Percentiles rank a stretch among this genome's conserved stretches.
phyloP scores from a whole-genome alignment of 1,139 yeast genomes.

The Blastobotrys capitulatus region DNA sequence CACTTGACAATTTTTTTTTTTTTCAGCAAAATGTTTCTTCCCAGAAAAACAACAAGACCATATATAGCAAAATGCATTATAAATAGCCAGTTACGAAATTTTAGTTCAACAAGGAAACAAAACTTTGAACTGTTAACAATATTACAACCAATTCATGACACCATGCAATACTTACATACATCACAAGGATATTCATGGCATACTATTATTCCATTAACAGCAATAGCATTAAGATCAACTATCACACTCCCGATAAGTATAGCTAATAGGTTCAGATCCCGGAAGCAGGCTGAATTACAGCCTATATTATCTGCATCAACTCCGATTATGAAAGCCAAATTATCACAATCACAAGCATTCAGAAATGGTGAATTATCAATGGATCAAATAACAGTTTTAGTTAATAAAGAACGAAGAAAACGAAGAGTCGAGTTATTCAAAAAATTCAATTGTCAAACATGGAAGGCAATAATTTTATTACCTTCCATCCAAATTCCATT shows the following conservation, averaged over 20 bases:
- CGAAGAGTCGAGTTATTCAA: constrained; percentile 67
- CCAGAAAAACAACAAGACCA: too few relatives aligned
- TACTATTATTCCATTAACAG: constrained; percentile 67
- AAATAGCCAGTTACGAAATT: too few relatives aligned
- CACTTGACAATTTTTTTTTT: too few relatives aligned
- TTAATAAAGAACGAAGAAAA: constrained; percentile 71
- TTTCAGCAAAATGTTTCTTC: too few relatives aligned
- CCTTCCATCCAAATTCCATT: constrained; percentile 83
- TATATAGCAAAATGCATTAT: too few relatives aligned
- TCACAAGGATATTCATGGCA: constrained; percentile 70
- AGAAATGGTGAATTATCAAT: constrained; percentile 48
- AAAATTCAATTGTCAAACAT: constrained; percentile 62
- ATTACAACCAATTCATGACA: constrained; percentile 24
- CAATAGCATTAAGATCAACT: constrained; percentile 56
- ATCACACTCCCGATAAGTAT: constrained; percentile 79
- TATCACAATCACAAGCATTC: constrained; percentile 47
- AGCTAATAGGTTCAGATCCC: constrained; percentile 60
- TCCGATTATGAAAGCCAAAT: constrained; percentile 66
- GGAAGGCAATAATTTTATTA: constrained; percentile 63
- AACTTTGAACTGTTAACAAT: constrained; percentile 13
- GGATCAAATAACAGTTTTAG: constrained; percentile 68
- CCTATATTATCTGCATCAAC: constrained; percentile 66
- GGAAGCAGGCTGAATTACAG: constrained; percentile 58
- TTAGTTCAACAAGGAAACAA: not conserved
- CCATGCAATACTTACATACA: constrained; percentile 24